Percentiles rank a stretch among this genome's conserved stretches.
Evolutionary conservation across 768 basidiomycete genomes (phyloP).

Genomic region (Leccinum variicolor): DNA sequence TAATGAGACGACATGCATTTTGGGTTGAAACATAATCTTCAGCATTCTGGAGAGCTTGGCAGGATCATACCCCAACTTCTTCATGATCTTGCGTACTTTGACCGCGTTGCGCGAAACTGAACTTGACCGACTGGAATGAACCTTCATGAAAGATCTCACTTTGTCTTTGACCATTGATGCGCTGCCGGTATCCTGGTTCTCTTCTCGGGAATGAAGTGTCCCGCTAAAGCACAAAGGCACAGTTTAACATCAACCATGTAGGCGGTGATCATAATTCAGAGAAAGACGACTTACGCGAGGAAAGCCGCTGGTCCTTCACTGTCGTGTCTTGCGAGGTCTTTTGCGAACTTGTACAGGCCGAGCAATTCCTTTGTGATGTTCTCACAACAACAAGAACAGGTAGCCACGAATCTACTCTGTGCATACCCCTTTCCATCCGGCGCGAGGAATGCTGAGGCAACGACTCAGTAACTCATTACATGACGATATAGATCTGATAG

Average conservation of each 20-base stretch:
- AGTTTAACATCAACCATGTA: background rate
- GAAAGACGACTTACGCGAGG: constrained; percentile 29
- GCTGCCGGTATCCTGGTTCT: constrained; percentile 13
- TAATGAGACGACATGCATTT: constrained; percentile 16
- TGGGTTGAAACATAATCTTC: constrained; percentile 4
- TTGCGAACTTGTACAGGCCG: constrained; percentile 37
- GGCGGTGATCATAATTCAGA: background rate
- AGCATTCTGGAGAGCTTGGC: constrained; percentile 1
- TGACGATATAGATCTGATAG: background rate
- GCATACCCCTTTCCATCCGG: constrained; percentile 42
- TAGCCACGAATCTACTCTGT: constrained; percentile 37
- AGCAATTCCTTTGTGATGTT: constrained; percentile 39
- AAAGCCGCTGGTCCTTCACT: constrained; percentile 5
- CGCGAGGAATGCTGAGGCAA: constrained; percentile 36
- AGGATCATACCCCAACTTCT: constrained; percentile 7
- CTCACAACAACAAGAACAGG: constrained; percentile 36
- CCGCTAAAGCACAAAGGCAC: constrained; percentile 21
- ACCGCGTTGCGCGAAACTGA: background rate
- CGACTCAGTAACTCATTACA: background rate
- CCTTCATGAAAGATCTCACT: background rate
- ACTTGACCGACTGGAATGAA: background rate
- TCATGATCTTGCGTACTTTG: constrained; percentile 3
- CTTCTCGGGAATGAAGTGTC: constrained; percentile 29
- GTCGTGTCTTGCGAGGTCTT: constrained; percentile 28
- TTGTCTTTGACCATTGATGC: constrained; percentile 23